These are phyloP conservation scores for Echinochloa phyllopogon DNA, from an alignment of 176 grass and related monocot species.

Conservation along the genomic window DNA sequence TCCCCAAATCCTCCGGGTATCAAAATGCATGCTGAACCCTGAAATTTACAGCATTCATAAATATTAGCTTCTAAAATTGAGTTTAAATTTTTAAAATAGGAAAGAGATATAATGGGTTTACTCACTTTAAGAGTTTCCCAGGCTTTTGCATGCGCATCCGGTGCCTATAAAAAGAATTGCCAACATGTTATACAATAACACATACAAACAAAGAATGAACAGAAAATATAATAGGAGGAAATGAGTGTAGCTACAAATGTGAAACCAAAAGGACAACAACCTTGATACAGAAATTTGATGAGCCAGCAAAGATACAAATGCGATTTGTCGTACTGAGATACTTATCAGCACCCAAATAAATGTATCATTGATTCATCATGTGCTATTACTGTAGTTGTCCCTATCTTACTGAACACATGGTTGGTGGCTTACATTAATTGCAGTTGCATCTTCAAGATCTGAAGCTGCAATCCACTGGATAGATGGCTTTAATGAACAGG, in stretches of 20 bases:
- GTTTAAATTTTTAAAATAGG: slow-evolving; percentile 16
- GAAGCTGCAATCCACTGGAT: slow-evolving; percentile 96
- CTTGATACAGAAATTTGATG: slow-evolving; percentile 8
- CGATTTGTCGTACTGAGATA: not conserved
- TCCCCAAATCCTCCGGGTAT: slow-evolving; percentile 96
- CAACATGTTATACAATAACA: slow-evolving; percentile 2
- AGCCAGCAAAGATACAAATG: slow-evolving; percentile 17
- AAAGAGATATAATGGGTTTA: slow-evolving; percentile 7
- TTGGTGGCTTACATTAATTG: slow-evolving; percentile 57
- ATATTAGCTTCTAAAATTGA: not conserved
- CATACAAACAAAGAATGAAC: slow-evolving; percentile 9
- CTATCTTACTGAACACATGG: slow-evolving; percentile 22
- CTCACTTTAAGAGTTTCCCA: slow-evolving; percentile 89
- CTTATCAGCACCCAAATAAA: not conserved
- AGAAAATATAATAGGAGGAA: not conserved
- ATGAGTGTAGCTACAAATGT: slow-evolving; percentile 12
- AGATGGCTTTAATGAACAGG: slow-evolving; percentile 77
- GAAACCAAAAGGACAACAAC: slow-evolving; percentile 14
- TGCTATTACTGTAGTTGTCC: not conserved
- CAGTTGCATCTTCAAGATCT: slow-evolving; percentile 94
- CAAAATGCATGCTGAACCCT: slow-evolving; percentile 91
- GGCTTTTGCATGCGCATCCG: slow-evolving; percentile 75
- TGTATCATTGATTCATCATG: not conserved
- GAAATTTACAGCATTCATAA: slow-evolving; percentile 34
- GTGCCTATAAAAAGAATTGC: slow-evolving; percentile 56